phyloP scores from a whole-genome alignment of 441 rosid species.

The Pelargonium citronellum region DNA sequence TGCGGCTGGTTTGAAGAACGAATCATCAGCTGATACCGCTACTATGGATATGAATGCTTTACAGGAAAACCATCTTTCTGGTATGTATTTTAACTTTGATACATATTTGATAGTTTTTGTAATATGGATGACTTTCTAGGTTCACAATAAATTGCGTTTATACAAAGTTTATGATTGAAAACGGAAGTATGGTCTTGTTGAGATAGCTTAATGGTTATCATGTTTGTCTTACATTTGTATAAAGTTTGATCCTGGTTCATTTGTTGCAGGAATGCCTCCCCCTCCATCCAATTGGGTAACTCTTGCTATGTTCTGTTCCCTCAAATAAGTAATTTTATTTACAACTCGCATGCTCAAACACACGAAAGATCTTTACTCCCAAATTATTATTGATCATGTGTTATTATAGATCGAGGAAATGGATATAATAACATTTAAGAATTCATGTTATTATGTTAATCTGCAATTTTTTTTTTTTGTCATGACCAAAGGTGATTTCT shows the following conservation, averaged over 20 bases:
- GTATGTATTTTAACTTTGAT: conserved; percentile 30
- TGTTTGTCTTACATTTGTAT: conserved; percentile 8
- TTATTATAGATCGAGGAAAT: too few species aligned
- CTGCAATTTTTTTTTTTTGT: conserved; percentile 3
- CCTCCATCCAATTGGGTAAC: conserved; percentile 48
- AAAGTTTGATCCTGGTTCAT: conserved; percentile 24
- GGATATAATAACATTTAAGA: background rate
- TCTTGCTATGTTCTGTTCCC: conserved; percentile 14
- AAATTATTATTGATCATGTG: background rate
- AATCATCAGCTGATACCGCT: conserved; percentile 65
- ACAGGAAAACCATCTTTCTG: conserved; percentile 33
- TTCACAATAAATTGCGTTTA: background rate
- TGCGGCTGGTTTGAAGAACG: conserved; percentile 32
- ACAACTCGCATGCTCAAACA: conserved; percentile 12
- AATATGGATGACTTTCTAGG: background rate
- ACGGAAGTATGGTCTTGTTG: background rate
- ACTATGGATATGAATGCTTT: conserved; percentile 58
- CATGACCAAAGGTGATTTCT: conserved; percentile 20
- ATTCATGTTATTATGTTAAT: background rate
- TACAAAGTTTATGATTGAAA: background rate
- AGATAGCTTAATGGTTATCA: background rate
- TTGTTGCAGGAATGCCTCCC: conserved; percentile 49
- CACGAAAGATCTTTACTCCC: conserved; percentile 3
- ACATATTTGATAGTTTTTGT: background rate
- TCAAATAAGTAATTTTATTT: conserved; percentile 10